Percentiles rank a stretch among this genome's conserved stretches.
These are phyloP conservation scores for Tricholoma flavovirens DNA, from an alignment of 768 basidiomycete species.

Conservation along the genomic window DNA sequence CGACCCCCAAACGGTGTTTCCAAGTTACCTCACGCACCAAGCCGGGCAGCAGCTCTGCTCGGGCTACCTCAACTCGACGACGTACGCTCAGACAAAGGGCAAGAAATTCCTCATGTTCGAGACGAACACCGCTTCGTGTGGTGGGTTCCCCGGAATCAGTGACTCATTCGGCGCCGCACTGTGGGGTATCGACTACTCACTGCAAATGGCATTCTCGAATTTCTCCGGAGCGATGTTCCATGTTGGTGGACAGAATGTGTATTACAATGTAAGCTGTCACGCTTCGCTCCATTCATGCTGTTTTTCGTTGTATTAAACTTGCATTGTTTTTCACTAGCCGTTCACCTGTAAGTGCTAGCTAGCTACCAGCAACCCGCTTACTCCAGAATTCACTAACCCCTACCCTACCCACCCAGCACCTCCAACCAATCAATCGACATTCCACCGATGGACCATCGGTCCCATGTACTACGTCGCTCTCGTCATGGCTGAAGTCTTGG, in stretches of 20 bases:
- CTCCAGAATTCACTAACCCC: neutral
- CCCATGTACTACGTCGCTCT: slow-evolving; percentile 74
- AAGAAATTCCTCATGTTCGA: slow-evolving; percentile 60
- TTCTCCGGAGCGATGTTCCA: slow-evolving; percentile 46
- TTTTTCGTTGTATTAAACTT: neutral
- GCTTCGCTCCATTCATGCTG: slow-evolving; percentile 5
- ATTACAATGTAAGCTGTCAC: slow-evolving; percentile 49
- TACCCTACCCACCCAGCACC: slow-evolving; percentile 11
- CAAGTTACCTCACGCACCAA: slow-evolving; percentile 57
- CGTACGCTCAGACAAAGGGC: slow-evolving; percentile 32
- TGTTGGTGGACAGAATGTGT: slow-evolving; percentile 55
- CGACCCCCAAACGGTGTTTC: slow-evolving; percentile 43
- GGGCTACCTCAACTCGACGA: slow-evolving; percentile 45
- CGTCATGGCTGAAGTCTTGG: slow-evolving; percentile 62
- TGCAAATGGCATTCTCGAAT: slow-evolving; percentile 51
- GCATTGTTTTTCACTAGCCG: slow-evolving; percentile 43
- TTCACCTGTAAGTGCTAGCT: neutral
- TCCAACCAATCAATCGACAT: slow-evolving; percentile 43
- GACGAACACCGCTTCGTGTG: slow-evolving; percentile 63
- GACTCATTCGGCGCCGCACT: slow-evolving; percentile 58
- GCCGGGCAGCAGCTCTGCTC: slow-evolving; percentile 42
- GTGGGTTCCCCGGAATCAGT: slow-evolving; percentile 57
- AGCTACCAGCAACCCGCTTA: neutral
- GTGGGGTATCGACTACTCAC: slow-evolving; percentile 55
- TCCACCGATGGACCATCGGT: slow-evolving; percentile 70